Conservation (phyloP, 202 grass and related monocot species). For the Cymbopogon flexuosus region DNA sequence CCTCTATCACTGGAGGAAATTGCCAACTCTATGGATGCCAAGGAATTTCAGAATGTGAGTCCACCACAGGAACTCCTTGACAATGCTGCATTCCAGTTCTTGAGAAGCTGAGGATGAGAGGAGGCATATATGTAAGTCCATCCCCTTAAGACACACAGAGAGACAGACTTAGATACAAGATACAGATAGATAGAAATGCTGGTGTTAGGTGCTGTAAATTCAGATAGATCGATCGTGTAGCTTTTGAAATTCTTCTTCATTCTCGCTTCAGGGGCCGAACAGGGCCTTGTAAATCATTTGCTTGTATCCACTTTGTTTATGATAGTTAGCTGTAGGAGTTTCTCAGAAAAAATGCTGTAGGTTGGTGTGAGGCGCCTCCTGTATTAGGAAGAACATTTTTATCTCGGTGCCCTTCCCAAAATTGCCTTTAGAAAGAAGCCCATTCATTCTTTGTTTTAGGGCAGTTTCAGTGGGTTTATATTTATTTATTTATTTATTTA, state of each 20-base stretch:
- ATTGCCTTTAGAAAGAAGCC: background rate
- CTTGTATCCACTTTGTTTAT: background rate
- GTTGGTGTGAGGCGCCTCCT: background rate
- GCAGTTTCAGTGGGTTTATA: background rate
- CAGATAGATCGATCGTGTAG: background rate
- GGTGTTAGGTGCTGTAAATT: slow-evolving; percentile 29
- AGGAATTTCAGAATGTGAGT: slow-evolving; percentile 63
- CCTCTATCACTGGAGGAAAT: slow-evolving; percentile 73
- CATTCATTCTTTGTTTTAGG: background rate
- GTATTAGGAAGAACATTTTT: background rate
- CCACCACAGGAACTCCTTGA: slow-evolving; percentile 64
- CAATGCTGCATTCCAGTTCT: slow-evolving; percentile 65
- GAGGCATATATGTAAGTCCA: background rate
- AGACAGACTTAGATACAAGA: background rate
- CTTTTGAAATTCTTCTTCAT: background rate
- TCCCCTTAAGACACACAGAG: background rate
- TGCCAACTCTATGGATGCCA: slow-evolving; percentile 62
- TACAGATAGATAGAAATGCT: slow-evolving; percentile 8
- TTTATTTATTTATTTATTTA: background rate
- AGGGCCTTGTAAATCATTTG: slow-evolving; percentile 34
- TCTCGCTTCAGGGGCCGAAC: background rate
- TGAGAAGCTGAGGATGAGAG: slow-evolving; percentile 41
- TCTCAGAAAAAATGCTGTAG: background rate
- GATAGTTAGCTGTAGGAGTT: background rate
- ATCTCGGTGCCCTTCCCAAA: no score